Evolutionary conservation across 345 rosid species (phyloP), one percentile per base, ranked within the genome.

Genomic region (Passiflora organensis): DNA sequence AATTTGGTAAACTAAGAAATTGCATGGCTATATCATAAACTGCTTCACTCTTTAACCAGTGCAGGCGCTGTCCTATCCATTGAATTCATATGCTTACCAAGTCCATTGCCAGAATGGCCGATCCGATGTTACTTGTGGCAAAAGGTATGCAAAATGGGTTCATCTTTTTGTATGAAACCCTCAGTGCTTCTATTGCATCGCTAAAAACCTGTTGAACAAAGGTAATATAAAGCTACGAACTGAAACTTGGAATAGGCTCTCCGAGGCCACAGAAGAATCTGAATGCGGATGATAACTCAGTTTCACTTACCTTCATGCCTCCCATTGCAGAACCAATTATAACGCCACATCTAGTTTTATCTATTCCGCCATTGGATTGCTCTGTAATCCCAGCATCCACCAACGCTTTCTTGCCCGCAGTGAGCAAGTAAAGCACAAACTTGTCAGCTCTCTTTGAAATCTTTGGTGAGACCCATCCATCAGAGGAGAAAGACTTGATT

Each of bases 341-440:
- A 28, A 28, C 34, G 3, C 34, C 34, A 28, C 34, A 28, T 28
- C 34, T 28, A 8, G 34, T 28, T 28, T 28, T 28, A 28, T 28
- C 34, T 28, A 8, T 28, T 8, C 34, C 8, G 34, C 34, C 34
- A 28, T 2, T 28, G 34, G 34, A 28, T 28, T 28, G 34, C 34
- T 28, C 34, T 28, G 34, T 28, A 28, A 28, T 28, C 34, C 34
- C 34, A 28, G 5, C 34, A 28, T 28, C 34, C 5, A 8, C 34
- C 34, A 28, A 28, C 5, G 34, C 34, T 8, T 28, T 28, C 8
- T 28, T 28, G 34, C 34, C 34, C 3, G 34, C 34, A 21, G 82
- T 81, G 54, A 88, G 84, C 67, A 77, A 71, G 71, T 88, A 88
- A 68, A 85, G 89, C 94, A 88, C 81, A 74, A 83, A 88, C 58